Conservation (phyloP, 306 rosid genomes). For the Prunus mume region DNA sequence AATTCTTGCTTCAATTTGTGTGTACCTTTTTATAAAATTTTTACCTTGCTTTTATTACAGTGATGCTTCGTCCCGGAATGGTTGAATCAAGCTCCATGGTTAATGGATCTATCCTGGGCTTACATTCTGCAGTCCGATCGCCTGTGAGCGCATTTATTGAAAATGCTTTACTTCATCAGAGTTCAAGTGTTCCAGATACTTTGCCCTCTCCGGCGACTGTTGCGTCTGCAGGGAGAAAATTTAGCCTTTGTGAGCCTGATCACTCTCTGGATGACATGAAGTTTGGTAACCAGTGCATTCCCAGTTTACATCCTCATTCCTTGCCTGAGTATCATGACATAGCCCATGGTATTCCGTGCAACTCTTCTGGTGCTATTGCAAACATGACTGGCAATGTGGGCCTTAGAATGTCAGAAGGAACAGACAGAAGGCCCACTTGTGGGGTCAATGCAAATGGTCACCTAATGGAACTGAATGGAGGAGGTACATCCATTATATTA, state of each 20-base stretch:
- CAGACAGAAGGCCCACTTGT: slow-evolving; percentile 47
- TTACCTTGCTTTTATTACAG: slow-evolving; percentile 32
- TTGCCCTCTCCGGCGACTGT: slow-evolving; percentile 40
- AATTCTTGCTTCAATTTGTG: slow-evolving; percentile 26
- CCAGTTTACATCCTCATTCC: slow-evolving; percentile 64
- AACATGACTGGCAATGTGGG: slow-evolving; percentile 44
- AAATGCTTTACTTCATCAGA: slow-evolving; percentile 37
- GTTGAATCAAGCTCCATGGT: slow-evolving; percentile 46
- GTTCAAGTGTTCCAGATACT: slow-evolving; percentile 48
- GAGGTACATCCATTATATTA: slow-evolving; percentile 43
- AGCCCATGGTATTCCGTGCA: slow-evolving; percentile 51
- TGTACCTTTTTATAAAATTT: slow-evolving; percentile 13
- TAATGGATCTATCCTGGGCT: slow-evolving; percentile 50
- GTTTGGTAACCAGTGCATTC: slow-evolving; percentile 37
- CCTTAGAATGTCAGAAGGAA: slow-evolving; percentile 48
- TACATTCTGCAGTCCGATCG: slow-evolving; percentile 40
- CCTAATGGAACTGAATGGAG: slow-evolving; percentile 54
- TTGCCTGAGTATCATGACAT: slow-evolving; percentile 64
- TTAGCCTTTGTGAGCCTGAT: slow-evolving; percentile 40
- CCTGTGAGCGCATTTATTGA: slow-evolving; percentile 42
- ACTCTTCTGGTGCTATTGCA: slow-evolving; percentile 37
- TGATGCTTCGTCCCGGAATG: slow-evolving; percentile 43
- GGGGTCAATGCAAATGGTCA: slow-evolving; percentile 49
- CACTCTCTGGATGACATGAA: slow-evolving; percentile 44
- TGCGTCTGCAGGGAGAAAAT: slow-evolving; percentile 36